Base-by-base conservation (phyloP, 768 basidiomycete species). In the Mycena capillaripes region DNA sequence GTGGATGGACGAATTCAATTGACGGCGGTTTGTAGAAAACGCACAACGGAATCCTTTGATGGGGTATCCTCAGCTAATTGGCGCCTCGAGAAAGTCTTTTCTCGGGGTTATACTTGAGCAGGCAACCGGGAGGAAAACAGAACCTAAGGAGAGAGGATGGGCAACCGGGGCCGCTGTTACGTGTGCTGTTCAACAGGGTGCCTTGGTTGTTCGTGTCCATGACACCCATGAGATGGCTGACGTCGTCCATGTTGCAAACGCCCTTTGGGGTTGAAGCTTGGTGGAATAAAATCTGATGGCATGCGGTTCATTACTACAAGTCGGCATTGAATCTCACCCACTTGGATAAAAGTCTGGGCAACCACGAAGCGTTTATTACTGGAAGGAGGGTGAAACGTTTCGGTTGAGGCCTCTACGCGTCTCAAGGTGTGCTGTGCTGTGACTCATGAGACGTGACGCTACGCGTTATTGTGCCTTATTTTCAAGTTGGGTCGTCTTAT, bases 71-170 rank as follows among this genome's bases (percentile, higher is more conserved):
- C 81, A 86, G 23, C 85, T 99, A 7, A 88, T 97, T 30, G 96
- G 96, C 3, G 81, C 91, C 1, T 97, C 95, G 12, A 85, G 92
- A 57, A 99, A 99, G 79, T 92, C 94, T 0, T 96, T 97, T 80
- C 83, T 97, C 11, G 96, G 95, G 0, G 80, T 81, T 2, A 84
- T 96, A 25, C 86, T 96, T 16, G 83, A 85, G 5, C 79, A 85
- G 57, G 81, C 84, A 19, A 68, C 80, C 34, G 92, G 91, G 1
- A 82, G 89, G 23, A 79, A 88, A 75, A 91, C 92, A 1, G 73
- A 75, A n/a, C 89, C 94, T 1, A 87, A 85, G 69, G 93, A 96
- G 66, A 83, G 97, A 11, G 87, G 80, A 1, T 94, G 88, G 84
- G 97, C 95, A 2, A 98, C 97, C 16, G 92, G 93, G 0, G 92